Evolutionary conservation across 2,329 filamentous ascomycete species (phyloP).

Genomic region (Coniochaeta sp.): DNA sequence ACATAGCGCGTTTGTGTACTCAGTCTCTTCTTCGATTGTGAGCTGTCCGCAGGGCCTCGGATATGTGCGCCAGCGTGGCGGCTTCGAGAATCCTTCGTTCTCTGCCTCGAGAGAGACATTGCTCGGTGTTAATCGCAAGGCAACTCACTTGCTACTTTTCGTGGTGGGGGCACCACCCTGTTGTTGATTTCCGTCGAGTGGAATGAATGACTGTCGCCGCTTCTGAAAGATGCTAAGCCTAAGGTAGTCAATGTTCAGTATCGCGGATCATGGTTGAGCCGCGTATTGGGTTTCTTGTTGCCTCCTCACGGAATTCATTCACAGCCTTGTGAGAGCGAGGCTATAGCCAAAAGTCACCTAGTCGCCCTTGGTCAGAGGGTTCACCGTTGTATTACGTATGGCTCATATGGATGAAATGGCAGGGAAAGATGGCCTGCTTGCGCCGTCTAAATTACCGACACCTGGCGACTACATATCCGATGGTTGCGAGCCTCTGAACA

Average conservation of each 20-base stretch:
- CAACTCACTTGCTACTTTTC: background rate
- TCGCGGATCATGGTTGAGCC: no score
- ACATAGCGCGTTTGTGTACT: background rate
- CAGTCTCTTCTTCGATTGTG: background rate
- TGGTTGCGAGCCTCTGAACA: background rate
- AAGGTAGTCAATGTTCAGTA: no score
- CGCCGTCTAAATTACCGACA: background rate
- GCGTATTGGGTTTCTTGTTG: no score
- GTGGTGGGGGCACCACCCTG: background rate
- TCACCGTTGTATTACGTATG: background rate
- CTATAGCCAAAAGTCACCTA: background rate
- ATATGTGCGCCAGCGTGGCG: background rate
- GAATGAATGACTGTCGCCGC: background rate
- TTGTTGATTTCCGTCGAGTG: no score
- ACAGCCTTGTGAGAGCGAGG: no score
- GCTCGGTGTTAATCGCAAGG: background rate
- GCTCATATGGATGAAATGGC: background rate
- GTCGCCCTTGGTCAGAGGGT: background rate
- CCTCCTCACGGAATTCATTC: no score
- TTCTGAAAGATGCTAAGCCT: no score
- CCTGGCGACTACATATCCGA: background rate
- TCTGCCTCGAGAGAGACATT: background rate
- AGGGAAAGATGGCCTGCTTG: background rate
- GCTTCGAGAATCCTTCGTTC: background rate
- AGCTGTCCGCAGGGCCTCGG: background rate